Base-by-base conservation (phyloP, 352 stramenopile genomes). In the Thraustochytrium striatum region DNA sequence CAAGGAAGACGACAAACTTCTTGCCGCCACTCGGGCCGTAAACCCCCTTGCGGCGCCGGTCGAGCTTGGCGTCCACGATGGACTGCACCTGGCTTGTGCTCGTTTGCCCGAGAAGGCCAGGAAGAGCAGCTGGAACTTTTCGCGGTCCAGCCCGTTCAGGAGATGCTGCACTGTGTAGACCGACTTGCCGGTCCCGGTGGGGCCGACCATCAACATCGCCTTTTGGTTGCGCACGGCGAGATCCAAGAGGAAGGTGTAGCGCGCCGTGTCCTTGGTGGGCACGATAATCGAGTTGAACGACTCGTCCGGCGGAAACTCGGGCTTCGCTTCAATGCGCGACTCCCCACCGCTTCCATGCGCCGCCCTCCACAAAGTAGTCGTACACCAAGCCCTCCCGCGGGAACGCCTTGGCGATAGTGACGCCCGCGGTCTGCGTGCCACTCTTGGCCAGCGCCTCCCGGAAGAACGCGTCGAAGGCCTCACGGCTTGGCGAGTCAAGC, bases 21-120 rank as follows among this genome's bases (percentile, higher is more conserved):
- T 97, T 97, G 5, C 93, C 93, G 1, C 90, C 89, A 0, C 91
- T 87, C 0, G 93, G 93, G 7, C 93, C 93, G 59, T 92, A 97
- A 1, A 97, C 91, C 2, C 94, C 92, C 70, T 96, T 96, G 2
- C 92, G 85, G 1, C 93, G 89, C 83, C 97, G 97, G 65, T 97
- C 93, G 84, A 97, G 91, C 83, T 97, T 97, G 9, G 85, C 89
- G 72, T 98, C 93, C 16, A 98, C 88, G 58, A 96, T 92, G 55
- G 96, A 89, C 65, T 88, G 83, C 0, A 93, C 96, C 79, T 97
- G 91, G 78, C 96, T 96, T 0, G 90, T 89, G 32, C 86, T 93
- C 21, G 91, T 97, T 68, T 97, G 91, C 1, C 93, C 0, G 93
- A 97, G 72, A 97, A 97, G 1, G 87, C 91, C 83, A 97, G 90